phyloP scores from a whole-genome alignment of 345 rosid genomes.

The Moringa oleifera region DNA sequence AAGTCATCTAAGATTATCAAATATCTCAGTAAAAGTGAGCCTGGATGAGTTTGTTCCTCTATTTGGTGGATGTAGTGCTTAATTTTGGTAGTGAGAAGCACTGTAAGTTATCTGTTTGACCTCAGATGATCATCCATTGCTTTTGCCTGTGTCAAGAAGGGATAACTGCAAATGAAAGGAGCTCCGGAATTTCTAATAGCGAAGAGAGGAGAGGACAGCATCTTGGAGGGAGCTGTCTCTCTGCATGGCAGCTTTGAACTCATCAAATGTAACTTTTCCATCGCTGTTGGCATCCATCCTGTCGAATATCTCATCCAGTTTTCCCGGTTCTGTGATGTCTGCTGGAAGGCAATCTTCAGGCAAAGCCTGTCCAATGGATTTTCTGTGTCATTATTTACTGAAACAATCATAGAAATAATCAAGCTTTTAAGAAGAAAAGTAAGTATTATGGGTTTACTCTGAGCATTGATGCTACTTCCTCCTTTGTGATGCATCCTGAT shows the following conservation, averaged over 20 bases:
- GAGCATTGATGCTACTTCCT: constrained; percentile 65
- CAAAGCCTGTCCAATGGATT: constrained; percentile 37
- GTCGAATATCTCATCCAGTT: constrained; percentile 59
- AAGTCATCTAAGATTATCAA: too few species aligned
- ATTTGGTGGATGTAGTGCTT: too few species aligned
- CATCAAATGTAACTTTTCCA: constrained; percentile 62
- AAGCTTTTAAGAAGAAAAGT: background rate
- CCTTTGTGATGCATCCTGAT: constrained; percentile 65
- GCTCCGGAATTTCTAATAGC: constrained; percentile 10
- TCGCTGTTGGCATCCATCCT: constrained; percentile 63
- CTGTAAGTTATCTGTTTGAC: background rate
- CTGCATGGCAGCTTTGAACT: constrained; percentile 68
- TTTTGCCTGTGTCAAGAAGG: constrained; percentile 1
- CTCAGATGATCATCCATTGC: constrained; percentile 2
- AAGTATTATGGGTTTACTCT: constrained; percentile 31
- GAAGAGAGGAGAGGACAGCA: constrained; percentile 54
- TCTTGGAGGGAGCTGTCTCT: constrained; percentile 67
- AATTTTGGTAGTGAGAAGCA: too few species aligned
- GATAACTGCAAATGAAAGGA: too few species aligned
- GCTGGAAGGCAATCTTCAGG: constrained; percentile 63
- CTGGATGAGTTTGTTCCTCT: too few species aligned
- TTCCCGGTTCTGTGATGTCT: constrained; percentile 56
- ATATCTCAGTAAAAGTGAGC: too few species aligned
- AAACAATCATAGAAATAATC: background rate
- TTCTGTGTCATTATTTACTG: background rate